Base-by-base conservation (phyloP, 2,329 filamentous ascomycete genomes). In the Colletotrichum cuscutae region DNA sequence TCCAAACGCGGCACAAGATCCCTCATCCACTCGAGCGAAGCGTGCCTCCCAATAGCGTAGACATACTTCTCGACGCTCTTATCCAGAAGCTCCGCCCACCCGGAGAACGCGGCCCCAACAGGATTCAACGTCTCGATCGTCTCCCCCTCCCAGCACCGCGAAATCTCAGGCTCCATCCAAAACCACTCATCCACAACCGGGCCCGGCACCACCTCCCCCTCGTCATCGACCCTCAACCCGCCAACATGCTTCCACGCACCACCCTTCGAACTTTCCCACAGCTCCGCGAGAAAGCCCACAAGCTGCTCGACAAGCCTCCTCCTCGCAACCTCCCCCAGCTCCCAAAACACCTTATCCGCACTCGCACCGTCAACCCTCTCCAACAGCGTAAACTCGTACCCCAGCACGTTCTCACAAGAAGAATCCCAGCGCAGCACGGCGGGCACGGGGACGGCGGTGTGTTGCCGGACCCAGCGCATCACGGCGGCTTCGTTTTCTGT, bases 301-400 rank as follows among this genome's bases (percentile, higher is more conserved):
- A 83, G 22, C 22, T 77, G 75, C 15, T 77, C 73, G 2, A 80
- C 77, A 6, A 85, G 65, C 12, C 63, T 71, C 56, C 76, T 76
- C 72, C 84, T 85, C 6, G 77, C 73, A 5, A 65, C 71, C 73
- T 79, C 76, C 0, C 78, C 52, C 72, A 85, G 78, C 12, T 68
- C 78, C 11, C 80, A 77, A 73, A 76, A 75, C 46, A 73, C 56
- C 64, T 73, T 60, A 74, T 77, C 63, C 1, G 74, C 76, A 9
- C 78, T 74, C 5, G 1, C 15, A 49, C 42, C 42, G 3, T 61
- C 64, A 59, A 82, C 68, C n/a, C 74, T 71, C 9, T 79, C 76
- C 79, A 84, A 82, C 13, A 84, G 63, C 6, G 84, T 83, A 80
- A 82, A 86, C 76, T 85, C 82, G 35, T 80, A 83, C 0, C 81